Conservation (phyloP, 768 basidiomycete genomes). For the Psilocybe azurescens region DNA sequence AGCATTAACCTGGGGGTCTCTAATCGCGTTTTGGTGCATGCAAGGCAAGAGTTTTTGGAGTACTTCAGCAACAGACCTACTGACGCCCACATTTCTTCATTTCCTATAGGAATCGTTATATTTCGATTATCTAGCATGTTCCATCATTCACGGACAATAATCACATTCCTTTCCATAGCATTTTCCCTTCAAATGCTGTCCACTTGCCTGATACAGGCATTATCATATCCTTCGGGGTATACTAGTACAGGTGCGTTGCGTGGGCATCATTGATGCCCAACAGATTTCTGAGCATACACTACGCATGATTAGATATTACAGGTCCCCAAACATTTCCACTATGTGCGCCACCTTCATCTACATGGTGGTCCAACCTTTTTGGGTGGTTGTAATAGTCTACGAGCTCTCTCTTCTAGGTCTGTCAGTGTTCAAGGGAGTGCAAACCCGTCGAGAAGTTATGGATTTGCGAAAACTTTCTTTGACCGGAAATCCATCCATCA, state of each 20-base stretch:
- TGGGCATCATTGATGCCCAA: not conserved
- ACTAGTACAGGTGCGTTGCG: not conserved
- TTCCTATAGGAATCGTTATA: not conserved
- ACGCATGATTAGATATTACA: not conserved
- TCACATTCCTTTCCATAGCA: not conserved
- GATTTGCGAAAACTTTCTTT: not conserved
- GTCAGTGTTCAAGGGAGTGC: not conserved
- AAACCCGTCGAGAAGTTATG: not conserved
- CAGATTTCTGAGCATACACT: not conserved
- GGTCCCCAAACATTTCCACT: not conserved
- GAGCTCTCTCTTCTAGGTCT: not conserved
- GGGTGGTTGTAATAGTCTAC: not conserved
- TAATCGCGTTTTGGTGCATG: constrained; percentile 2
- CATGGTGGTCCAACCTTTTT: constrained; percentile 3
- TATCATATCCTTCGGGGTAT: not conserved
- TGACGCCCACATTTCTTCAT: no score
- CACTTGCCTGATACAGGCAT: not conserved
- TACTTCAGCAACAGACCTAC: no score
- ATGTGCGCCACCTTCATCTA: constrained; percentile 1
- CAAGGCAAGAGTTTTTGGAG: not conserved
- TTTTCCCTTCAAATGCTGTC: not conserved
- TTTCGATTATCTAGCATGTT: constrained; percentile 14
- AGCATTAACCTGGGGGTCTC: not conserved
- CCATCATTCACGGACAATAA: constrained; percentile 2
- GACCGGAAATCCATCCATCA: not conserved